Evolutionary conservation across 495 filamentous ascomycete species (phyloP).

Genomic region (Penicillium paxilli): DNA sequence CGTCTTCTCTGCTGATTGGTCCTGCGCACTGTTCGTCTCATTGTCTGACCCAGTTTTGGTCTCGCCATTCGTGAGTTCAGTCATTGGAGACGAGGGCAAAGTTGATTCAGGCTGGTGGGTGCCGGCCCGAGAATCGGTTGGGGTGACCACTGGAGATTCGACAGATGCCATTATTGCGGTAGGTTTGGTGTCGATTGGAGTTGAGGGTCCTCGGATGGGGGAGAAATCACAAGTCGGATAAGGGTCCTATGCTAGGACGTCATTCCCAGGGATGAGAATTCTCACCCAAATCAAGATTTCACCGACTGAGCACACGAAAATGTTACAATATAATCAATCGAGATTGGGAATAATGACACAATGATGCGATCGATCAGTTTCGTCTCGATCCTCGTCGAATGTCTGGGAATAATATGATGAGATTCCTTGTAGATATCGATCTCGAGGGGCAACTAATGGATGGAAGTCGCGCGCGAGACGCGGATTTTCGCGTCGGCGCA

Average conservation of each 20-base stretch:
- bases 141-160: conserved; percentile 33
- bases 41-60: conserved; percentile 13
- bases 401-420: not conserved
- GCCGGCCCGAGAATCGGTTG: conserved; percentile 32
- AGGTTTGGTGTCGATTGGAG: not conserved
- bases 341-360: not conserved
- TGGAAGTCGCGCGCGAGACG: conserved; percentile 5
- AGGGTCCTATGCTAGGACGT: conserved; percentile 11
- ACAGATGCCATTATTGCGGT: conserved; percentile 29
- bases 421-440: not conserved
- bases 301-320: conserved; percentile 11
- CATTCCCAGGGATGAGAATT: conserved; percentile 19
- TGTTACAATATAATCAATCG: not conserved
- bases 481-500: conserved; percentile 30
- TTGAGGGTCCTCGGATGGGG: not conserved
- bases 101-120: conserved; percentile 40
- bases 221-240: conserved; percentile 8
- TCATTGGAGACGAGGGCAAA: conserved; percentile 44
- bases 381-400: not conserved
- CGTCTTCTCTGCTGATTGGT: not conserved
- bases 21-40: conserved; percentile 2
- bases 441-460: not conserved
- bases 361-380: not conserved
- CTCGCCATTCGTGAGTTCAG: conserved; percentile 19
- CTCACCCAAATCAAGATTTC: not conserved